A percentile compares a stretch with the other conserved stretches of the same genome.
Conservation (phyloP, 2,329 filamentous ascomycete species). For the Elsinoe batatas region DNA sequence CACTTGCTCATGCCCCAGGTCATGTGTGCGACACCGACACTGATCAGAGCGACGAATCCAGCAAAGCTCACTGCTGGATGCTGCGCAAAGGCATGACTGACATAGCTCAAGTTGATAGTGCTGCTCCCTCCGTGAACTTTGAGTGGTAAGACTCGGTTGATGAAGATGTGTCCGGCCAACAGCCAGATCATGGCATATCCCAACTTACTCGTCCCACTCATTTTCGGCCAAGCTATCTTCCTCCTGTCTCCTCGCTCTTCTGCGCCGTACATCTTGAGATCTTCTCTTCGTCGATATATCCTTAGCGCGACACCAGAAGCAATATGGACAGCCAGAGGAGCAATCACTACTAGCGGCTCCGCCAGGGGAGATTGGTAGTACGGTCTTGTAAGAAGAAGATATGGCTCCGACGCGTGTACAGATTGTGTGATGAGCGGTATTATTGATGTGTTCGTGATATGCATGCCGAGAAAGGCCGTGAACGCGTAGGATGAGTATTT, state of each 20-base stretch:
- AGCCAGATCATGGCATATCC: conserved; percentile 62
- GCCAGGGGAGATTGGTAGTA: conserved; percentile 78
- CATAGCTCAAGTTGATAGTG: conserved; percentile 74
- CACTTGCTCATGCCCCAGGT: conserved; percentile 80
- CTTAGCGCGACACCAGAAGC: conserved; percentile 67
- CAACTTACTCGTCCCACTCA: conserved; percentile 60
- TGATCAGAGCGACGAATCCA: conserved; percentile 60
- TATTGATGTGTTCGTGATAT: conserved; percentile 71
- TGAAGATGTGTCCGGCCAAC: conserved; percentile 59
- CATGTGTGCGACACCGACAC: conserved; percentile 63
- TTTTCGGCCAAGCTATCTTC: conserved; percentile 53
- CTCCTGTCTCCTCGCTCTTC: conserved; percentile 46
- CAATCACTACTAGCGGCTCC: conserved; percentile 68
- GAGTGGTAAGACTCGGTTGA: conserved; percentile 68
- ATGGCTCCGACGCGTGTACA: conserved; percentile 66
- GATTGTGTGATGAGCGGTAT: conserved; percentile 67
- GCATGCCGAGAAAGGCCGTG: conserved; percentile 63
- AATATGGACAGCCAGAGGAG: conserved; percentile 68
- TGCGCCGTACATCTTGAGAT: conserved; percentile 65
- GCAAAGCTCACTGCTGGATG: conserved; percentile 57
- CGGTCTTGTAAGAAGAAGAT: conserved; percentile 81
- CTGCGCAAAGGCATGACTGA: conserved; percentile 73
- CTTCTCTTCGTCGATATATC: conserved; percentile 61
- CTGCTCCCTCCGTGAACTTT: conserved; percentile 72
- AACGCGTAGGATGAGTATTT: conserved; percentile 84